These are phyloP conservation scores for Malania oleifera DNA, from an alignment of 164 flowering plant species.

Conservation along the genomic window DNA sequence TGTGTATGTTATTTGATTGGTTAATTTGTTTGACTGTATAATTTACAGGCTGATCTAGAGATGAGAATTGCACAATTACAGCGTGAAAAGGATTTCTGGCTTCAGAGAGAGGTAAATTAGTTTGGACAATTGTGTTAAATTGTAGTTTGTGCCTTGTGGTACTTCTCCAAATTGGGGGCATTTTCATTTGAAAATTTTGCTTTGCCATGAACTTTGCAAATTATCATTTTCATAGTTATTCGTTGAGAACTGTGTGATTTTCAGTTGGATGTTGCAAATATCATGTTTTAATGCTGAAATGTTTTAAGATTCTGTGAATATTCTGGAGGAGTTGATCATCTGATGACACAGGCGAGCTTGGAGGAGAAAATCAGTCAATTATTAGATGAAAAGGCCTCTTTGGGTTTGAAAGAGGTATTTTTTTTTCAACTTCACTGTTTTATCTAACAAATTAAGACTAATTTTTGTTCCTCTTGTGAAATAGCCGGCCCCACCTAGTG, in stretches of 20 bases:
- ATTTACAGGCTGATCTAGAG: constrained; percentile 36
- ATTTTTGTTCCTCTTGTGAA: no score
- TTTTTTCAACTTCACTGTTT: not conserved
- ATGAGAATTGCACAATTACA: constrained; percentile 26
- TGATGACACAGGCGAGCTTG: constrained; percentile 23
- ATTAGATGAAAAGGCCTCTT: constrained; percentile 14
- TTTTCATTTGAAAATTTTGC: not conserved
- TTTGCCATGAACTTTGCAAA: not conserved
- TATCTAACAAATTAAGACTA: no score
- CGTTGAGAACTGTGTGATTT: not conserved
- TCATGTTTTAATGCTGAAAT: no score
- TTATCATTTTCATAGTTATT: not conserved
- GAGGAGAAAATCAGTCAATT: constrained; percentile 27
- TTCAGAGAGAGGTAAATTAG: constrained; percentile 33
- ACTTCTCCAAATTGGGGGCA: not conserved
- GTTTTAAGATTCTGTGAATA: not conserved
- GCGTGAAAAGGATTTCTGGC: constrained; percentile 30
- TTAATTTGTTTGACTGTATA: no score
- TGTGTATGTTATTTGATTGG: not conserved
- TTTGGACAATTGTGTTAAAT: not conserved
- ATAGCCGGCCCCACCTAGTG: no score
- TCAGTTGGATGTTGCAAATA: no score
- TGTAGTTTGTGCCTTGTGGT: not conserved
- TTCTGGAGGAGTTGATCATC: not conserved
- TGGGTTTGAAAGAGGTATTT: constrained; percentile 24